Evolutionary conservation across 805 yeast species (phyloP).

Genomic region (Myxozyma monticola): DNA sequence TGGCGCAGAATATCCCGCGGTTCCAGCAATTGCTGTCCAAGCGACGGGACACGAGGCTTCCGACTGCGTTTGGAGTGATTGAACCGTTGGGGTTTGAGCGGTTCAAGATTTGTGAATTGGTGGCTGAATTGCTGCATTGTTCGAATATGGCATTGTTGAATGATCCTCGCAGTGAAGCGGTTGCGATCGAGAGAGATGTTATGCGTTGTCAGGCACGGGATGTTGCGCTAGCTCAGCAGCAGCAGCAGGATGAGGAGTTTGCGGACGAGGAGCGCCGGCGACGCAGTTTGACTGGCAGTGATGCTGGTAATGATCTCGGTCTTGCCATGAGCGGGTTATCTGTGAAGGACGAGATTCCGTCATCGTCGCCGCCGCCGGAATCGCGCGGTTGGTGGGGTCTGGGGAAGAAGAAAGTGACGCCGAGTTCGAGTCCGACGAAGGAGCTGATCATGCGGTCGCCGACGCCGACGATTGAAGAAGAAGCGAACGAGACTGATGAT

Average conservation of each 20-base stretch:
- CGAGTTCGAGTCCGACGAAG: slow-evolving; percentile 13
- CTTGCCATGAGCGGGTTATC: slow-evolving; percentile 15
- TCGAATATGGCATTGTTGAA: slow-evolving; percentile 94
- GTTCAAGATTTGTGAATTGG: slow-evolving; percentile 84
- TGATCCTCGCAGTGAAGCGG: slow-evolving; percentile 67
- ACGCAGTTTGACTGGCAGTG: too few species aligned
- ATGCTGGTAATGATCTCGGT: slow-evolving; percentile 11
- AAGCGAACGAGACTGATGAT: slow-evolving; percentile 11
- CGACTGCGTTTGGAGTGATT: slow-evolving; percentile 64
- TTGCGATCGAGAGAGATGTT: slow-evolving; percentile 67
- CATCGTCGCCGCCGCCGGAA: slow-evolving; percentile 11
- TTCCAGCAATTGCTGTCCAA: slow-evolving; percentile 62
- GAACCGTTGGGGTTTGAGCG: slow-evolving; percentile 87
- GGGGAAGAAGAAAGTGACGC: slow-evolving; percentile 15
- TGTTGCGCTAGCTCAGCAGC: too few species aligned
- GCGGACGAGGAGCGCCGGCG: too few species aligned
- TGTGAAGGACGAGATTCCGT: slow-evolving; percentile 10
- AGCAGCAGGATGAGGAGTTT: too few species aligned
- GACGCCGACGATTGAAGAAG: slow-evolving; percentile 18
- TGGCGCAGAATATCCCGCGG: slow-evolving; percentile 69
- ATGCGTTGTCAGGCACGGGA: slow-evolving; percentile 49
- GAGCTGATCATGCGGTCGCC: slow-evolving; percentile 9
- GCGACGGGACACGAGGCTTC: slow-evolving; percentile 41
- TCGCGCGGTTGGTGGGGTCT: slow-evolving; percentile 29
- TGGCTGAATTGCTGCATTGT: slow-evolving; percentile 93